A percentile compares a stretch with the other conserved stretches of the same genome.
Evolutionary conservation across 2,329 filamentous ascomycete genomes (phyloP).

Genomic region (Fragosphaeria purpurea): DNA sequence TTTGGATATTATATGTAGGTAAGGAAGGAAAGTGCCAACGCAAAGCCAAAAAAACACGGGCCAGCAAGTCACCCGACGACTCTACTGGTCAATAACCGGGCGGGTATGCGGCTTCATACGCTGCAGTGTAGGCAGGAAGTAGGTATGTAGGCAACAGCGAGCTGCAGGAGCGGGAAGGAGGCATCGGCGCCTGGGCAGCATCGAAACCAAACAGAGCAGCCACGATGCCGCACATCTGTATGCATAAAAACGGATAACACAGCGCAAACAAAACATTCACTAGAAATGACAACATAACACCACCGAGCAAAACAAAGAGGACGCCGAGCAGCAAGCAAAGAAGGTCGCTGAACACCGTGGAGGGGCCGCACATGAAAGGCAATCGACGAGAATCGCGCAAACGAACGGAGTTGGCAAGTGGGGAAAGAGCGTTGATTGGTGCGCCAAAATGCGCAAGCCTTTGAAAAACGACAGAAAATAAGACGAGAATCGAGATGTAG

Average conservation of each 20-base stretch:
- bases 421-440: too few species aligned
- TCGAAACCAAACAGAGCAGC: background rate
- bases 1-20: too few species aligned
- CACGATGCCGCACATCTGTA: background rate
- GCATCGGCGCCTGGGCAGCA: background rate
- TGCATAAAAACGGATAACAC: background rate
- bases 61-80: background rate
- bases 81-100: background rate
- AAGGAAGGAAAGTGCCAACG: background rate
- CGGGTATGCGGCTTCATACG: background rate
- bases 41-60: constrained; percentile 1
- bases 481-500: too few species aligned
- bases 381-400: too few species aligned
- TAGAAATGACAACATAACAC: too few species aligned
- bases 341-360: too few species aligned
- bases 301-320: too few species aligned
- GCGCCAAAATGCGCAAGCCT: too few species aligned
- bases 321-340: too few species aligned
- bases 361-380: too few species aligned
- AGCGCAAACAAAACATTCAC: background rate
- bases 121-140: background rate
- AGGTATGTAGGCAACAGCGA: constrained; percentile 3
- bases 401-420: too few species aligned
- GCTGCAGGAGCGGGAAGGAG: background rate
- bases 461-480: too few species aligned